These are phyloP conservation scores for Beauveria medogensis DNA, from an alignment of 2,329 filamentous ascomycete species.

Conservation along the genomic window DNA sequence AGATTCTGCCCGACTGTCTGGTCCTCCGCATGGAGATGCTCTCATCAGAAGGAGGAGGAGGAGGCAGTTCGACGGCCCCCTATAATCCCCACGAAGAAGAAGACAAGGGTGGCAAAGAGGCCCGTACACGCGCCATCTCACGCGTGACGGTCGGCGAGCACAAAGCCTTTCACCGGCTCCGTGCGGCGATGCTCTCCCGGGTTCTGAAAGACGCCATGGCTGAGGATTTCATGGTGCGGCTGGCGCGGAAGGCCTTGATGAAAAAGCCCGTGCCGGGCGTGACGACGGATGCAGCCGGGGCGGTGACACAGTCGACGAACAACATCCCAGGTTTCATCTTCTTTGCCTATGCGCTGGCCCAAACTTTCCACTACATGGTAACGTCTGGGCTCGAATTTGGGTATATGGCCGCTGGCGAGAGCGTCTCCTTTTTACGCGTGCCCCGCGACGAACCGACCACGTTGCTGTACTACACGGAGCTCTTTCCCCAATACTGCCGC, in stretches of 20 bases:
- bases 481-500: not conserved
- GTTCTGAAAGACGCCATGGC: not conserved
- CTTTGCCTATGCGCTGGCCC: not conserved
- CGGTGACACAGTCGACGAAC: not conserved
- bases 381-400: not conserved
- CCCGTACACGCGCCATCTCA: not conserved
- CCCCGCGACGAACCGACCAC: not conserved
- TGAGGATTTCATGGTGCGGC: not conserved
- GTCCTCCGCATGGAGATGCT: not conserved
- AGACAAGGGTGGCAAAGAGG: not conserved
- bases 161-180: not conserved
- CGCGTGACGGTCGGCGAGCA: not conserved
- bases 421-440: not conserved
- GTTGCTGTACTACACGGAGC: not conserved
- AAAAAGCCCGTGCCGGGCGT: not conserved
- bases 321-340: not conserved
- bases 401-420: not conserved
- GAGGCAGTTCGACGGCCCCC: not conserved
- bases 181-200: not conserved
- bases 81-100: not conserved
- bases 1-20: not conserved
- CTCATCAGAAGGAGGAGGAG: not conserved
- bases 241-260: not conserved
- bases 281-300: not conserved
- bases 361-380: not conserved